These are phyloP conservation scores for Hypomyces perniciosus DNA, from an alignment of 2,329 filamentous ascomycete genomes.

Conservation along the genomic window DNA sequence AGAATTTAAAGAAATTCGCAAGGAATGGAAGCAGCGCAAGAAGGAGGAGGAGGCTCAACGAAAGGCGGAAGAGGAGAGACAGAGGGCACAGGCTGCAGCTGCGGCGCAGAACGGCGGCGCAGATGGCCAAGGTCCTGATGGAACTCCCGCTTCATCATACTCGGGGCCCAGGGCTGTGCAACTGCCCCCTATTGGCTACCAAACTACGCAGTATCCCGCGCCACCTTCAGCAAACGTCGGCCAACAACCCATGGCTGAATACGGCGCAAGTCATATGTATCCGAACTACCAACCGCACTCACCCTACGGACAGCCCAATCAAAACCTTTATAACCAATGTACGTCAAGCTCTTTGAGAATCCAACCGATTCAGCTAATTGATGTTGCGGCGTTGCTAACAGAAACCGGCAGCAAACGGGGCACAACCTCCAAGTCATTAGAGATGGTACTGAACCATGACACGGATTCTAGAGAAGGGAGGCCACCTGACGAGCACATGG, in stretches of 20 bases:
- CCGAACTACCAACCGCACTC: conserved; percentile 53
- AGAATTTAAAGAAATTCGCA: conserved; percentile 99
- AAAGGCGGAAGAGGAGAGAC: conserved; percentile 86
- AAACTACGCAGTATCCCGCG: conserved; percentile 60
- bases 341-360: conserved; percentile 22
- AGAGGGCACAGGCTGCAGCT: conserved; percentile 49
- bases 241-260: conserved; percentile 50
- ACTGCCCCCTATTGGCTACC: conserved; percentile 70
- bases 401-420: conserved; percentile 26
- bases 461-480: conserved; percentile 21
- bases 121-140: conserved; percentile 40
- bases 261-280: conserved; percentile 50
- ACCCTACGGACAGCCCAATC: conserved; percentile 50
- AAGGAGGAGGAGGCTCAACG: conserved; percentile 93
- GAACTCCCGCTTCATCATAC: conserved; percentile 47
- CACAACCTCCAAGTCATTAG: conserved; percentile 30
- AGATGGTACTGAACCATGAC: conserved; percentile 9
- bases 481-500: conserved; percentile 10
- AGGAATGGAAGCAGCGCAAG: conserved; percentile 98
- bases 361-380: neutral
- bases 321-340: conserved; percentile 57
- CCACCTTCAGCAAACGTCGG: conserved; percentile 48
- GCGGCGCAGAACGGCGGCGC: conserved; percentile 45
- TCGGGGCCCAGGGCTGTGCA: conserved; percentile 54
- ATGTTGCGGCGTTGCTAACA: neutral